These are phyloP conservation scores for Pythium utonaiense DNA, from an alignment of 352 stramenopile genomes.

Conservation along the genomic window DNA sequence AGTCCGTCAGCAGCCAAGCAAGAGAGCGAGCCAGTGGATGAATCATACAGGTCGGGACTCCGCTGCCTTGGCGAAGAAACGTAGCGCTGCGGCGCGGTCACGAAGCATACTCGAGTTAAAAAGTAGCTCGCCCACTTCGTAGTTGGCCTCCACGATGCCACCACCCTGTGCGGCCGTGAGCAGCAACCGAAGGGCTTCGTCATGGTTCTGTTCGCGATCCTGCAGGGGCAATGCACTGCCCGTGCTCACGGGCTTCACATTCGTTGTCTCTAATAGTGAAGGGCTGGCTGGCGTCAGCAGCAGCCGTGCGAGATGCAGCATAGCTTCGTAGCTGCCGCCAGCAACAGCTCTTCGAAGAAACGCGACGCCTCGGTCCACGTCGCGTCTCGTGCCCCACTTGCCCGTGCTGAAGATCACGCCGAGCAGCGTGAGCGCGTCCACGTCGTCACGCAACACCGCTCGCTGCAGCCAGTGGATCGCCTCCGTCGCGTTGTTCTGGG, in stretches of 20 bases:
- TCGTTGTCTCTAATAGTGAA: conserved; percentile 7
- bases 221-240: conserved; percentile 27
- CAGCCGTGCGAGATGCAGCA: conserved; percentile 50
- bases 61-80: conserved; percentile 60
- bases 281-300: conserved; percentile 24
- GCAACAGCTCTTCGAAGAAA: conserved; percentile 49
- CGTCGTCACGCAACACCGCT: conserved; percentile 33
- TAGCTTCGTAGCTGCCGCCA: conserved; percentile 40
- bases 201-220: conserved; percentile 53
- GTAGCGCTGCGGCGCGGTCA: conserved; percentile 46
- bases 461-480: conserved; percentile 69
- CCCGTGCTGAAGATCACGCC: conserved; percentile 42
- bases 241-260: neutral
- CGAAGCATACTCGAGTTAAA: conserved; percentile 46
- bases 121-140: conserved; percentile 45
- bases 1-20: no score
- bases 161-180: conserved; percentile 41
- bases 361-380: conserved; percentile 50
- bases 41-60: conserved; percentile 21
- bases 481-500: conserved; percentile 34
- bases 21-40: neutral
- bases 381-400: conserved; percentile 42
- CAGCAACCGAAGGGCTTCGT: conserved; percentile 58
- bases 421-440: conserved; percentile 42
- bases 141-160: conserved; percentile 36